phyloP scores from a whole-genome alignment of 192 early-diverging fungal species.

The Haplosporangium gracile region DNA sequence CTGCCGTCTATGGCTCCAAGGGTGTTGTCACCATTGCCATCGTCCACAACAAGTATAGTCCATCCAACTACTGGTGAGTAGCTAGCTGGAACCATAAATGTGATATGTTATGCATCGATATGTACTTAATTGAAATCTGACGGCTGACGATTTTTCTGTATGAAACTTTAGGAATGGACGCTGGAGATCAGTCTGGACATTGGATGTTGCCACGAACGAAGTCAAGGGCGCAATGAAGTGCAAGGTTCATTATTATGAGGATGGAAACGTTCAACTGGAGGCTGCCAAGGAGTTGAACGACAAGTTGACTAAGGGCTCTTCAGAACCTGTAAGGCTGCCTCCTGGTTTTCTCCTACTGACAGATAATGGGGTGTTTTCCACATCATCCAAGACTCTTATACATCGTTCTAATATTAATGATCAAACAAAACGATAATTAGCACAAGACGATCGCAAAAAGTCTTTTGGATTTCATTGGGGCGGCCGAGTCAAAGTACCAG shows the following conservation, averaged over 20 bases:
- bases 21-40: constrained; percentile 72
- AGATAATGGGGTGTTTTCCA: neutral
- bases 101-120: neutral
- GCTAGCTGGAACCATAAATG: neutral
- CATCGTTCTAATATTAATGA: neutral
- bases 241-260: constrained; percentile 98
- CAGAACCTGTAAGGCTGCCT: constrained; percentile 43
- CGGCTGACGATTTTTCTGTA: neutral
- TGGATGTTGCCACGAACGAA: constrained; percentile 66
- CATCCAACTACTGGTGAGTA: constrained; percentile 90
- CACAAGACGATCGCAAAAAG: constrained; percentile 39
- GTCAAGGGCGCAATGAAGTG: constrained; percentile 82
- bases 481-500: constrained; percentile 88
- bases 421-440: constrained; percentile 7
- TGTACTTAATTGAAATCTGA: neutral
- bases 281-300: constrained; percentile 77
- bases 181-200: constrained; percentile 90
- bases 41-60: constrained; percentile 93
- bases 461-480: constrained; percentile 76
- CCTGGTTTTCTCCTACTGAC: neutral
- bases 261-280: constrained; percentile 98
- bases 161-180: constrained; percentile 82
- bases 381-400: neutral
- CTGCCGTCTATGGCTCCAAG: constrained; percentile 73
- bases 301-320: constrained; percentile 32